phyloP scores from a whole-genome alignment of 2,329 filamentous ascomycete species.

The Colletotrichum gloeosporioides region DNA sequence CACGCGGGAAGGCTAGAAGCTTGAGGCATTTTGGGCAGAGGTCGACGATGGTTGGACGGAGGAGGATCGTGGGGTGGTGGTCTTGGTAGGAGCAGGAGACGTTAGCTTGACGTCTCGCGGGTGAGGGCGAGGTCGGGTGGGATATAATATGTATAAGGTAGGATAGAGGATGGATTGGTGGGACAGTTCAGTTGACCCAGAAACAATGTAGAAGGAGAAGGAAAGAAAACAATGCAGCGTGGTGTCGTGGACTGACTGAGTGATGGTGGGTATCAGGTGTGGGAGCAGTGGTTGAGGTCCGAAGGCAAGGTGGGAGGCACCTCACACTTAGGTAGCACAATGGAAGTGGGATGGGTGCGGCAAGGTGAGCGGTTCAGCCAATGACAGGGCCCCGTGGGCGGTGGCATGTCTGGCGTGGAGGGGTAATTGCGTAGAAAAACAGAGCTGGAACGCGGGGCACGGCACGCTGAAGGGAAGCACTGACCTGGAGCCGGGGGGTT shows the following conservation, averaged over 20 bases:
- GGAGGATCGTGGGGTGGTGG: neutral
- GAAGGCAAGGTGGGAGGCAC: neutral
- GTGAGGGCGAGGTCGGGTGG: neutral
- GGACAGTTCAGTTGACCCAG: neutral
- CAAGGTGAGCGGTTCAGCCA: neutral
- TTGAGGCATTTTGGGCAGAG: constrained; percentile 71
- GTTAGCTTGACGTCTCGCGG: neutral
- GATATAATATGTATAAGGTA: neutral
- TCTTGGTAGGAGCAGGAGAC: neutral
- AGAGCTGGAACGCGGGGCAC: constrained; percentile 11
- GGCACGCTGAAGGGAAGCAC: neutral
- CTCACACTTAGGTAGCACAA: neutral
- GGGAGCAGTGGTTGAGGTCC: neutral
- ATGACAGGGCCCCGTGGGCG: neutral
- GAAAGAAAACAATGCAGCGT: neutral
- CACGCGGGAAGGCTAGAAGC: constrained; percentile 86
- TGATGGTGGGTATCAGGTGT: neutral
- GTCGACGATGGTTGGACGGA: neutral
- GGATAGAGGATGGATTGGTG: neutral
- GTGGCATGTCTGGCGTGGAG: constrained; percentile 20
- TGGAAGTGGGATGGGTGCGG: neutral
- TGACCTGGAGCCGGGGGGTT: neutral
- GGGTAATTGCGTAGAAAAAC: constrained; percentile 11
- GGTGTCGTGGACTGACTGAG: constrained; percentile 4
- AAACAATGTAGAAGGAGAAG: neutral